Evolutionary conservation across 1,139 yeast genomes (phyloP), one percentile per base, ranked within the genome.

Genomic region (Hemisphaericaspora xylanilytica): DNA sequence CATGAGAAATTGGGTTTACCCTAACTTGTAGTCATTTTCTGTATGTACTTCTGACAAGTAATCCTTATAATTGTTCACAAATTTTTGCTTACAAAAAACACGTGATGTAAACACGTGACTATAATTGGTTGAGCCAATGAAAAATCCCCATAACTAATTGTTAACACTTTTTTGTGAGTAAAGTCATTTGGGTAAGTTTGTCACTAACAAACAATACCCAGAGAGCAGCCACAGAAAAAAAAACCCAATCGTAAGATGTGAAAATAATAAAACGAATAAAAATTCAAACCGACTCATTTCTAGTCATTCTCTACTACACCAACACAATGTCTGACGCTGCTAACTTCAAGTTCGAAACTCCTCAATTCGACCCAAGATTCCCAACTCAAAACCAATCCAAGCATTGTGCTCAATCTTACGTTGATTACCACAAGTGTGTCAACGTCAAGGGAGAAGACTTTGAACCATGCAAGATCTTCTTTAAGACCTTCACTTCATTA

Each of bases 321-420:
- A 8, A 11, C 26, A 10, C 26, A 22, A 70, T 70, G 76, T 72
- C 75, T 47, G 75, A 68, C 50, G 69, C 26, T 22, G 26, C 26
- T 22, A 22, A 56, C 51, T 71, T 71, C 58, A 71, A 71, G 61
- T 75, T 85, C 63, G 86, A 81, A 53, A 85, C 95, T 47, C 92
- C 88, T 50, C 92, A 86, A 61, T 85, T 84, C 72, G 92, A 86
- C 70, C 85, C 95, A 58, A 83, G 96, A 70, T 88, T 87, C 82
- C 97, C 98, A 55, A 81, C 87, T 77, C 90, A 81, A 68, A 92
- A 90, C 81, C 98, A 90, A 72, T 85, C 96, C 59, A 89, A 85
- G 75, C 96, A 90, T 78, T 90, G 98, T 78, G 94, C 94, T 81
- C 97, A 90, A 75, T 78, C 94, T 52, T 92, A 90, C 75, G 88